Evolutionary conservation across 495 filamentous ascomycete species (phyloP).

Genomic region (Penicillium pulvis): DNA sequence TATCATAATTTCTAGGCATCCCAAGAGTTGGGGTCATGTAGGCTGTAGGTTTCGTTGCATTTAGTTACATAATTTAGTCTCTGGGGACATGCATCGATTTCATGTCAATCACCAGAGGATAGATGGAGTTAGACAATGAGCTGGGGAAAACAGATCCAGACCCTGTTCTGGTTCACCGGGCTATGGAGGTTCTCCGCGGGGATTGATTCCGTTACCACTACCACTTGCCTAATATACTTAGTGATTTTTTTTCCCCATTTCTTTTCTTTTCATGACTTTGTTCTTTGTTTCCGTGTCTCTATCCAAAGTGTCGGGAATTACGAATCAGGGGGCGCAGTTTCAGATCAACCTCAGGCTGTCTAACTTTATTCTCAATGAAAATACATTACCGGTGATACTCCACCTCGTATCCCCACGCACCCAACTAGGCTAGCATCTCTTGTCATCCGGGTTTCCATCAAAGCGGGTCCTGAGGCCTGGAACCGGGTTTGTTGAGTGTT

Average conservation of each 20-base stretch:
- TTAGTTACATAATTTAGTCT: neutral
- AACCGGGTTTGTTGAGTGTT: constrained; percentile 6
- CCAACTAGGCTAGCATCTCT: constrained; percentile 1
- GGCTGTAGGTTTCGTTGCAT: neutral
- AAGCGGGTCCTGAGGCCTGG: constrained; percentile 10
- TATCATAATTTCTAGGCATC: constrained; percentile 11
- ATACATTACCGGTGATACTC: constrained; percentile 4
- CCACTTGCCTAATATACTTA: neutral
- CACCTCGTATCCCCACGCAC: constrained; percentile 31
- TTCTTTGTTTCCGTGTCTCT: neutral
- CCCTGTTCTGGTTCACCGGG: constrained; percentile 4
- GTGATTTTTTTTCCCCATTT: neutral
- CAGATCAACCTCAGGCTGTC: constrained; percentile 17
- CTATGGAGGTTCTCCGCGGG: neutral
- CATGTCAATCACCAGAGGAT: neutral
- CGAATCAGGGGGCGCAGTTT: constrained; percentile 23
- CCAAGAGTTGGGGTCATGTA: neutral
- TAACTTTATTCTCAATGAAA: constrained; percentile 21
- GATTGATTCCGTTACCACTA: neutral
- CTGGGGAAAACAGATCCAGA: neutral
- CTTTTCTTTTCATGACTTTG: constrained; percentile 21
- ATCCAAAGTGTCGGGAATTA: constrained; percentile 7
- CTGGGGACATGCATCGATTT: neutral
- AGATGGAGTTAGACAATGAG: neutral
- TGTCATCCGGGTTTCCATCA: constrained; percentile 6